Conservation (phyloP, 768 basidiomycete genomes). For the Tulasnella sp. region DNA sequence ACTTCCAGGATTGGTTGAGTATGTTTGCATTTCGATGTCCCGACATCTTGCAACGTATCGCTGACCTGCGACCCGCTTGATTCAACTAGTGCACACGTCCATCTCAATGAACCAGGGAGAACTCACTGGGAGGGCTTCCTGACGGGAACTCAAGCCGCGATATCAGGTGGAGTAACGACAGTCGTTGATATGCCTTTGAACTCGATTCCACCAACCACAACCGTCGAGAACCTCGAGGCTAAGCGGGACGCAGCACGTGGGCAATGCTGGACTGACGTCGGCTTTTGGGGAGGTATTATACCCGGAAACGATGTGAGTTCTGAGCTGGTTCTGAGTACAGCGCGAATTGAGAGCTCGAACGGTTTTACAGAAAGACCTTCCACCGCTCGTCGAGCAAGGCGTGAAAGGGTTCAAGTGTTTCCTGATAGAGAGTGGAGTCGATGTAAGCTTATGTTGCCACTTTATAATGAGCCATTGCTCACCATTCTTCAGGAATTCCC, state of each 20-base stretch:
- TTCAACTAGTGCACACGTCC: slow-evolving; percentile 70
- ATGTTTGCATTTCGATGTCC: slow-evolving; percentile 33
- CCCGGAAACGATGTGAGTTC: slow-evolving; percentile 75
- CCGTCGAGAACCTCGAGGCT: slow-evolving; percentile 62
- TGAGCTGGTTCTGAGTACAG: neutral
- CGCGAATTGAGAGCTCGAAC: neutral
- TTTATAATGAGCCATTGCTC: neutral
- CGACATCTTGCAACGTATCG: neutral
- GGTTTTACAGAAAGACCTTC: slow-evolving; percentile 56
- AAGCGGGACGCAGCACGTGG: slow-evolving; percentile 69
- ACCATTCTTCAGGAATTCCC: slow-evolving; percentile 74
- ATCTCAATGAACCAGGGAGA: slow-evolving; percentile 90
- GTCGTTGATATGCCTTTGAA: slow-evolving; percentile 98
- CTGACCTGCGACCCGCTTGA: neutral
- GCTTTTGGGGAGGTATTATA: slow-evolving; percentile 93
- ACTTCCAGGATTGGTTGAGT: slow-evolving; percentile 82
- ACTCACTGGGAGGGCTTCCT: slow-evolving; percentile 93
- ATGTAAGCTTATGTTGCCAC: slow-evolving; percentile 49
- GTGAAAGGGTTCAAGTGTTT: slow-evolving; percentile 98
- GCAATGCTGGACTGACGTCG: slow-evolving; percentile 76
- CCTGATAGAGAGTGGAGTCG: slow-evolving; percentile 91
- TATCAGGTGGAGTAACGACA: slow-evolving; percentile 91
- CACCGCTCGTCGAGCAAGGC: slow-evolving; percentile 69
- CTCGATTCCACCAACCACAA: slow-evolving; percentile 93
- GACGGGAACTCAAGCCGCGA: slow-evolving; percentile 86